Conservation (phyloP, 129 eudicot genomes). For the Daucus carota region DH1_v3.0 NC_030385.2:28697001-28697500, state of each 20-base stretch:
- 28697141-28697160: conserved; percentile 61
- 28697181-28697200: conserved; percentile 89
- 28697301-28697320: conserved; percentile 23
- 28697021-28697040: conserved; percentile 34
- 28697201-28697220: conserved; percentile 79
- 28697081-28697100: conserved; percentile 69
- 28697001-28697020: conserved; percentile 59
- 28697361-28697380: conserved; percentile 20
- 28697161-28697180: conserved; percentile 78
- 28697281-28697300: conserved; percentile 88
- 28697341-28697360: background rate
- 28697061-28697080: conserved; percentile 87
- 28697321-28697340: conserved; percentile 23
- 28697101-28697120: conserved; percentile 53
- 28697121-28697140: conserved; percentile 67
- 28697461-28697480: conserved; percentile 68
- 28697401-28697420: conserved; percentile 40
- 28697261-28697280: conserved; percentile 64
- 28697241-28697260: conserved; percentile 43
- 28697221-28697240: conserved; percentile 76
- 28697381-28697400: conserved; percentile 12
- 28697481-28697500: conserved; percentile 71
- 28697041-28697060: conserved; percentile 58
- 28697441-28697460: conserved; percentile 76
- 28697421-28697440: conserved; percentile 88